Evolutionary conservation across 2,329 filamentous ascomycete species (phyloP), one percentile per base, ranked within the genome.

Genomic region (Talaromyces sp.): DNA sequence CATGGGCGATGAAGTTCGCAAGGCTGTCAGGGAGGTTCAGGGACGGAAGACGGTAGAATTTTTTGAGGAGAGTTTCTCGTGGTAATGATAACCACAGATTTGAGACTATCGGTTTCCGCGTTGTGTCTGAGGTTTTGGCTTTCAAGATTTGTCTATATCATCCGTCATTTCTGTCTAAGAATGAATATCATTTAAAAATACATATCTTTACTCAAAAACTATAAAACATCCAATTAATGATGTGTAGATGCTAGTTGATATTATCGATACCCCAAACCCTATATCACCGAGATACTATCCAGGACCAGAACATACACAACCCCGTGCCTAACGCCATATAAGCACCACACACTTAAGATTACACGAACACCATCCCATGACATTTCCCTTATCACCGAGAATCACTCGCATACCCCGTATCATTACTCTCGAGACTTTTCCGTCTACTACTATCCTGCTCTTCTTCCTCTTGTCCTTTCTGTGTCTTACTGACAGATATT

Each of bases 1-100:
- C 0, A 78, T 92, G 69, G 87, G 87, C 2, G 90, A 92, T 69
- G 89, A 91, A 71, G 88, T 92, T 2, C 80, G 90, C 57, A 81
- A 83, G 41, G 88, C 87, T 2, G 87, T 89, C 6, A 80, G 89
- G 22, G 78, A 82, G 41, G 86, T 89, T 71, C 83, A 87, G 62
- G 78, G 83, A 22, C 78, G 77, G 49, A 85, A 79, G 2, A 86
- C 88, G 31, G 82, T 92, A 9, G 88, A 91, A 72, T 90, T 91
- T 71, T 80, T 89, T n/a, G 89, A 92, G 76, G 90, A 92, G 78
- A 86, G 84, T 61, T 92, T 92, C 66, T 73, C 73, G 9, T 77
- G 78, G 78, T 67, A 75, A 70, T 31, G 27, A 31, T 31, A 7
- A 8, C 4, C 1, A 31, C 4, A 31, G 1, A 31, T 31, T 31